Base-by-base conservation (phyloP, 2,329 filamentous ascomycete genomes). In the Simplicillium sp. region DNA sequence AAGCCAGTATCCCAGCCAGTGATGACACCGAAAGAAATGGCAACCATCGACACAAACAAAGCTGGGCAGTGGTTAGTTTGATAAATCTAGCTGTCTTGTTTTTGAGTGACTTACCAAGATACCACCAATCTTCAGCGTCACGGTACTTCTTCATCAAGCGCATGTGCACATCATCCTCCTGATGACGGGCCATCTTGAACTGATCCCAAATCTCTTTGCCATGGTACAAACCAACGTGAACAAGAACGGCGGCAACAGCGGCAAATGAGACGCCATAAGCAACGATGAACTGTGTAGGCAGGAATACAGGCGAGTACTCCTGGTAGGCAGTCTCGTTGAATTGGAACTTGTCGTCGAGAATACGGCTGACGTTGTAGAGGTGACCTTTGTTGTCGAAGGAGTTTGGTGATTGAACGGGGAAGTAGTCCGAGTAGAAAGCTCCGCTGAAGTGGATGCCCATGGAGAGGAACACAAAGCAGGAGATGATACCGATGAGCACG, bases 191-290 rank as follows among this genome's bases (percentile, higher is more conserved):
- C 43, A 73, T 59, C 53, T 64, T 70, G 54, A 73, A 73, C 51
- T 76, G 73, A 31, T 61, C 63, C 64, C 67, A 72, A 36, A 78
- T 72, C 42, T 74, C 68, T 39, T 61, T 62, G 28, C 73, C 73
- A 48, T 78, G 70, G 53, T 77, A 79, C 12, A 78, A 55, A 2
- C 51, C 55, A 34, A 75, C 72, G 43, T 79, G 75, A 7, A 77
- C 66, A 34, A 79, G 57, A 42, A 78, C 76, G 9, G 77, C 74
- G 0, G 76, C 70, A 20, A 84, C 70, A 16, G 79, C 75, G n/a
- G 81, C 81, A 52, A 84, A 84, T 0, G 75, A 77, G 11, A 84
- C 61, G 2, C 79, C 80, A 49, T 84, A 78, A 7, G 66, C 62
- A 31, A 78, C 55, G 3, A 71, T 70, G 44, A 76, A 84, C 44